These are phyloP conservation scores for Saccharum officinarum DNA, from an alignment of 176 grass and related monocot species.

Conservation along the genomic window DNA sequence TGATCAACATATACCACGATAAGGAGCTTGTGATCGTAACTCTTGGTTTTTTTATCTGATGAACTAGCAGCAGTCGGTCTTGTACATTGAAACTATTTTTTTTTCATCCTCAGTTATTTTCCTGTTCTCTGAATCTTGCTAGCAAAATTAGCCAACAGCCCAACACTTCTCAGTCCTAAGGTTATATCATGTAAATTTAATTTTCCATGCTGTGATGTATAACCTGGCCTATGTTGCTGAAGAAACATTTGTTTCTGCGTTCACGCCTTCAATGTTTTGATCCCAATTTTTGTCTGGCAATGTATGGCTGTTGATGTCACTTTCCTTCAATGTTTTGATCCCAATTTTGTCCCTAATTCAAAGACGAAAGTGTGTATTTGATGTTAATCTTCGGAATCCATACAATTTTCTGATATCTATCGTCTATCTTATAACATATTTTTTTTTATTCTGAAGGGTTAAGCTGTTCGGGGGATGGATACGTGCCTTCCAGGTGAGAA, in stretches of 20 bases:
- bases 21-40: not conserved
- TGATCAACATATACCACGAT: too few relatives aligned
- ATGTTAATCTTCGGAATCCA: not conserved
- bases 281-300: not conserved
- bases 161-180: not conserved
- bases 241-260: not conserved
- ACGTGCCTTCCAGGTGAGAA: too few relatives aligned
- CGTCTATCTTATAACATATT: not conserved
- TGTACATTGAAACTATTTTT: not conserved
- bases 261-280: too few relatives aligned
- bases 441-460: not conserved
- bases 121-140: not conserved
- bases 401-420: not conserved
- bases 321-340: not conserved
- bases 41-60: not conserved
- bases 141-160: not conserved
- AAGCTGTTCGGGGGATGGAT: too few relatives aligned
- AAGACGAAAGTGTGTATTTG: not conserved
- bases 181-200: not conserved
- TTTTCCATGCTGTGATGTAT: not conserved
- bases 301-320: not conserved
- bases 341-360: not conserved
- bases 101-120: not conserved
- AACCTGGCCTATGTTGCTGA: not conserved
- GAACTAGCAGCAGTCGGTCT: not conserved